These are phyloP conservation scores for Arthrobotrys sinensis DNA, from an alignment of 2,329 filamentous ascomycete genomes.

Conservation along the genomic window DNA sequence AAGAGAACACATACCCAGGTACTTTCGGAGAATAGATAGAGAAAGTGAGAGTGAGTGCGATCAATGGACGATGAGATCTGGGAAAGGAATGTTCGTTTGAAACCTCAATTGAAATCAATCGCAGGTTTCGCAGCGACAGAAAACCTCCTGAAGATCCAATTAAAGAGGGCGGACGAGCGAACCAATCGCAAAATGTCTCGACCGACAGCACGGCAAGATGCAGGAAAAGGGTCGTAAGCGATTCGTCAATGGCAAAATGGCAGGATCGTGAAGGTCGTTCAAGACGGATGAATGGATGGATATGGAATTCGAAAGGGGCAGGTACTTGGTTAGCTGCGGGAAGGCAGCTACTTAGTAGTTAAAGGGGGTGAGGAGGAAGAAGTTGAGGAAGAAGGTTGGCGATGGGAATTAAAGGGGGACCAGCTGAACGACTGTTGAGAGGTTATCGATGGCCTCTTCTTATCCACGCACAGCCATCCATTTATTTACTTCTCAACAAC, in stretches of 20 bases:
- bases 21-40: too few species aligned
- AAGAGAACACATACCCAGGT: too few species aligned
- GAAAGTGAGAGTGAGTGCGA: too few species aligned
- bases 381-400: slow-evolving; percentile 13
- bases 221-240: slow-evolving; percentile 2
- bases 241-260: slow-evolving; percentile 2
- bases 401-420: slow-evolving; percentile 11
- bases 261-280: neutral
- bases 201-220: neutral
- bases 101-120: too few species aligned
- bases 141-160: slow-evolving; percentile 51
- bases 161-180: slow-evolving; percentile 15
- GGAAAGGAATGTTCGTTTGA: too few species aligned
- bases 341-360: neutral
- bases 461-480: too few species aligned
- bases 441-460: neutral
- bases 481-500: neutral
- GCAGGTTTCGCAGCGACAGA: too few species aligned
- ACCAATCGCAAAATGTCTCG: neutral
- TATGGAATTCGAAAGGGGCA: neutral
- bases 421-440: neutral
- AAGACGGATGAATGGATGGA: too few species aligned
- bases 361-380: neutral
- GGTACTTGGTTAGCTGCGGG: too few species aligned
- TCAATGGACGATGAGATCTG: too few species aligned